Conservation (phyloP, 495 filamentous ascomycete species). For the Neurospora terricola region DNA sequence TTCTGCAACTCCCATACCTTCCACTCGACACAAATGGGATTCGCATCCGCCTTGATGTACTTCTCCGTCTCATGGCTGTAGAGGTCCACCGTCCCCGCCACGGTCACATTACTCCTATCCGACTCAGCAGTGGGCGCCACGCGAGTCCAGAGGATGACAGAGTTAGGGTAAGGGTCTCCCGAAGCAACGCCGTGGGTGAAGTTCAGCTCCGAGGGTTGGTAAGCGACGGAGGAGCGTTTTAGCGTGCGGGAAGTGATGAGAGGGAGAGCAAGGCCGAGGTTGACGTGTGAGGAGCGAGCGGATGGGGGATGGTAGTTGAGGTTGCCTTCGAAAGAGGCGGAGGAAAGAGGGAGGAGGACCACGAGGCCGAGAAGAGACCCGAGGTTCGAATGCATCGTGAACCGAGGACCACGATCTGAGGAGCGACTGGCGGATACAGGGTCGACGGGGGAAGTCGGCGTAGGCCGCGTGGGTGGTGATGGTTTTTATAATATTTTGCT, state of each 20-base stretch:
- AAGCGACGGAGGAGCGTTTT: conserved; percentile 47
- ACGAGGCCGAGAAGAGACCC: not conserved
- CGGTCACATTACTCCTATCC: conserved; percentile 43
- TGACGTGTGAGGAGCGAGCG: conserved; percentile 35
- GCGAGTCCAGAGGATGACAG: conserved; percentile 58
- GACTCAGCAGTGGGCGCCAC: conserved; percentile 41
- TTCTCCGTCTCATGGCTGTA: conserved; percentile 46
- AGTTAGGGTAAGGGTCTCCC: conserved; percentile 52
- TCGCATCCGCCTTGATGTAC: conserved; percentile 40
- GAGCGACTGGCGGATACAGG: not conserved
- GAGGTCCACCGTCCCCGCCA: conserved; percentile 42
- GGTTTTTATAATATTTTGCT: not conserved
- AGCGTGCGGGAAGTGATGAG: conserved; percentile 28
- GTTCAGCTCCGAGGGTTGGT: conserved; percentile 26
- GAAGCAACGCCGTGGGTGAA: conserved; percentile 41
- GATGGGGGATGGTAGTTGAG: conserved; percentile 54
- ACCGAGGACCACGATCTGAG: not conserved
- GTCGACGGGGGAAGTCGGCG: not conserved
- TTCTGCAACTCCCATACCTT: conserved; percentile 13
- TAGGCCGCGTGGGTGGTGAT: not conserved
- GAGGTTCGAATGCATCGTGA: not conserved
- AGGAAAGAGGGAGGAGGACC: not conserved
- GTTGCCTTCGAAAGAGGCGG: conserved; percentile 31
- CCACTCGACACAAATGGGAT: conserved; percentile 51
- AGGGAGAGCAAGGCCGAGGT: conserved; percentile 45